Percentiles rank a stretch among this genome's conserved stretches.
Conservation (phyloP, 345 rosid species). For the Gossypium herbaceum region DNA sequence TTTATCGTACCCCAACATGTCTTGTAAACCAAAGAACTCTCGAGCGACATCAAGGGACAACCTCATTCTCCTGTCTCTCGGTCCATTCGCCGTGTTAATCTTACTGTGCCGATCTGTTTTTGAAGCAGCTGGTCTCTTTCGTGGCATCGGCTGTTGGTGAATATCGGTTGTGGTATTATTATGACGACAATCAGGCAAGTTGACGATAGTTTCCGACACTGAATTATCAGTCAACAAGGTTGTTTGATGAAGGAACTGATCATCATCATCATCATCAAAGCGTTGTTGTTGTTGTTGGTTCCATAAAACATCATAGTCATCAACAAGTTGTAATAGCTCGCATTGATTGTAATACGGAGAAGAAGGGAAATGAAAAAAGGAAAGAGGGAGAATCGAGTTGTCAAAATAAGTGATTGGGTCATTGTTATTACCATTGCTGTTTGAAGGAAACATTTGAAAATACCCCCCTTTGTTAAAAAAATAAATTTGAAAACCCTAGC, state of each 20-base stretch:
- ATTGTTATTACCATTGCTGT: constrained; percentile 23
- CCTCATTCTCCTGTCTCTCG: constrained; percentile 81
- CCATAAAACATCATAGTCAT: constrained; percentile 24
- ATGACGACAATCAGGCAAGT: constrained; percentile 23
- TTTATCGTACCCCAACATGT: constrained; percentile 70
- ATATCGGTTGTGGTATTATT: neutral
- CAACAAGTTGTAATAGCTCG: constrained; percentile 28
- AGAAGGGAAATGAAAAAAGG: constrained; percentile 44
- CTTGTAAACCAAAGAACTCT: constrained; percentile 72
- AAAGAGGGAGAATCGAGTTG: constrained; percentile 32
- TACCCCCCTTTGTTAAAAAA: too few relatives aligned
- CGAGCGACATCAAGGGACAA: constrained; percentile 74
- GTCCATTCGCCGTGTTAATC: constrained; percentile 73
- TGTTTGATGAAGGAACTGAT: constrained; percentile 25
- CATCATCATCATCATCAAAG: constrained; percentile 20
- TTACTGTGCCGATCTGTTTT: constrained; percentile 86
- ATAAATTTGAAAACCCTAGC: constrained; percentile 25
- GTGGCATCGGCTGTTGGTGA: neutral
- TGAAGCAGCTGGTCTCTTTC: constrained; percentile 30
- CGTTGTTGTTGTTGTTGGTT: constrained; percentile 24
- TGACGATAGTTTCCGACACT: constrained; percentile 24
- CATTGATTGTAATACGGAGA: constrained; percentile 40
- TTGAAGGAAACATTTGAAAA: constrained; percentile 40
- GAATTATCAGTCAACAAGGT: constrained; percentile 9
- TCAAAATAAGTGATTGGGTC: constrained; percentile 36